Evolutionary conservation across 2,329 filamentous ascomycete species (phyloP).

Genomic region (Xylaria sp.): DNA sequence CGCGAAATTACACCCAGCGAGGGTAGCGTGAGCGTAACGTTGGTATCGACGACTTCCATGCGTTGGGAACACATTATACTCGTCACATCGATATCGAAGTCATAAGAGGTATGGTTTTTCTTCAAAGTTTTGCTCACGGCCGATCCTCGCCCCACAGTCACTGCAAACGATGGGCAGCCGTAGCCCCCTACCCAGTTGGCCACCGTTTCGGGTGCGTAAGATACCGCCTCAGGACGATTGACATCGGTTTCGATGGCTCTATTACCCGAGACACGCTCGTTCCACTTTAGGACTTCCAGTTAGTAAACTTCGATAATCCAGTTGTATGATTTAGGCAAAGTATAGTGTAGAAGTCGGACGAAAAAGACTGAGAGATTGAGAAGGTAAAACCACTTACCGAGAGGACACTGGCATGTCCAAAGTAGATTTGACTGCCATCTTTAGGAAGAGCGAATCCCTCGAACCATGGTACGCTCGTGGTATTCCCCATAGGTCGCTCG

Average conservation of each 20-base stretch:
- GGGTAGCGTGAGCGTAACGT: constrained; percentile 28
- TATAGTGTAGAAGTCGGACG: too few relatives aligned
- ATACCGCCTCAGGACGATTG: constrained; percentile 14
- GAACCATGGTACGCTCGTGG: constrained; percentile 21
- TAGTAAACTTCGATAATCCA: background rate
- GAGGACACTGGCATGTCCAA: constrained; percentile 30
- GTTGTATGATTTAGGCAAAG: too few relatives aligned
- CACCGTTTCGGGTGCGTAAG: constrained; percentile 9
- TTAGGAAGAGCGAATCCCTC: constrained; percentile 29
- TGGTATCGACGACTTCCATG: constrained; percentile 22
- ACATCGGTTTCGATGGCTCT: constrained; percentile 18
- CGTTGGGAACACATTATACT: constrained; percentile 29
- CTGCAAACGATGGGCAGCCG: constrained; percentile 31
- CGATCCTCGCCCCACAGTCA: constrained; percentile 30
- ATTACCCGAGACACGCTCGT: constrained; percentile 3
- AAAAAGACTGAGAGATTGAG: background rate
- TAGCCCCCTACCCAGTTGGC: constrained; percentile 32
- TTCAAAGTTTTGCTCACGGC: constrained; percentile 3
- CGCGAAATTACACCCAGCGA: constrained; percentile 28
- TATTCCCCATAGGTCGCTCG: constrained; percentile 4
- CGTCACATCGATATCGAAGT: constrained; percentile 32
- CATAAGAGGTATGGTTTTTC: constrained; percentile 19
- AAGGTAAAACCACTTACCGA: constrained; percentile 2
- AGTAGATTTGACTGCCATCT: constrained; percentile 27
- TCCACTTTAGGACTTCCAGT: constrained; percentile 5